Conservation (phyloP, 495 filamentous ascomycete species). For the Parathielavia hyrcaniae region DNA sequence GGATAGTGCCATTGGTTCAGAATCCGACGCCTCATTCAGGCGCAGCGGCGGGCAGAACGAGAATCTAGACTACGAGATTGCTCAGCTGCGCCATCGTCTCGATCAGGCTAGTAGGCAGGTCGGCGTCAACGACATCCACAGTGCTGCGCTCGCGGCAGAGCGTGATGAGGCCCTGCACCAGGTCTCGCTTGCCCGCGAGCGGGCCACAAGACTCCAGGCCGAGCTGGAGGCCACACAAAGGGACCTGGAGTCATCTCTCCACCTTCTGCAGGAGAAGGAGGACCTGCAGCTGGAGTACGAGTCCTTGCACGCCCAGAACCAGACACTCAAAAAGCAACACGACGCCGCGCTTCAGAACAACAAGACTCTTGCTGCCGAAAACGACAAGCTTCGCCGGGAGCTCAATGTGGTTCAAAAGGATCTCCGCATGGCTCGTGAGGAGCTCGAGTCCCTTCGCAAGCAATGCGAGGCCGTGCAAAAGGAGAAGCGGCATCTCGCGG, state of each 20-base stretch:
- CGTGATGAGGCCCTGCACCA: conserved; percentile 44
- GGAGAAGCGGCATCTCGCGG: conserved; percentile 36
- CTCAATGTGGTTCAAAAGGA: conserved; percentile 34
- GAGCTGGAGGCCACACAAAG: conserved; percentile 37
- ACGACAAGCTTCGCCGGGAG: conserved; percentile 36
- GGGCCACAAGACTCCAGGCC: conserved; percentile 40
- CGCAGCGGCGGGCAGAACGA: conserved; percentile 32
- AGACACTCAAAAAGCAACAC: conserved; percentile 28
- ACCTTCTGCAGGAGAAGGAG: conserved; percentile 33
- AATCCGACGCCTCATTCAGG: conserved; percentile 39
- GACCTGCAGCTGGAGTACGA: conserved; percentile 33
- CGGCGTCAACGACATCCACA: conserved; percentile 43
- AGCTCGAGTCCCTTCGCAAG: conserved; percentile 33
- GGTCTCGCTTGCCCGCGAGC: conserved; percentile 37
- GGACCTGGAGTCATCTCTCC: conserved; percentile 32
- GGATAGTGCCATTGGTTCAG: conserved; percentile 44
- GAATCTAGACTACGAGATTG: conserved; percentile 41
- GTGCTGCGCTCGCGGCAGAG: conserved; percentile 40
- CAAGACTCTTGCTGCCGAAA: conserved; percentile 29
- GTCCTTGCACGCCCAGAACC: conserved; percentile 32
- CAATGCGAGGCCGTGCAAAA: conserved; percentile 30
- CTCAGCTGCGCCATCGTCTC: conserved; percentile 36
- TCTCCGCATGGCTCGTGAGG: conserved; percentile 30
- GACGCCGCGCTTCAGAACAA: conserved; percentile 25
- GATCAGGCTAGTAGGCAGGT: conserved; percentile 44